Evolutionary conservation across 495 filamentous ascomycete genomes (phyloP).

Genomic region (Aspergillus heteromorphus): DNA sequence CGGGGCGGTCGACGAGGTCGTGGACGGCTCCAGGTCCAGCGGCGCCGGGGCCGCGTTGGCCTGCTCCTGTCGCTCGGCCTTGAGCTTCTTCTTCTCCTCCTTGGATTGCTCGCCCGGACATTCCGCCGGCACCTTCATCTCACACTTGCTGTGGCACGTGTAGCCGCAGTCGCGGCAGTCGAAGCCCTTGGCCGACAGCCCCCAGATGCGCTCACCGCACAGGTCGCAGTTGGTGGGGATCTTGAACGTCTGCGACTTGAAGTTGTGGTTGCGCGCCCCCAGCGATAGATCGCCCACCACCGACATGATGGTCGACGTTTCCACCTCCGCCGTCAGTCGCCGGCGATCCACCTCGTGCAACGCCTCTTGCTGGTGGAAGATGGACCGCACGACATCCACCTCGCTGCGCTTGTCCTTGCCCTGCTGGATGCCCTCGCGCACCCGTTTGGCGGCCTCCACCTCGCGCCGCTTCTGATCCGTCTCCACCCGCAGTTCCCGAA

Average conservation of each 20-base stretch:
- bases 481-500: slow-evolving; percentile 72
- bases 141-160: slow-evolving; percentile 96
- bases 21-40: slow-evolving; percentile 31
- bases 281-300: slow-evolving; percentile 86
- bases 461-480: slow-evolving; percentile 79
- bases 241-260: slow-evolving; percentile 96
- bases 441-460: slow-evolving; percentile 65
- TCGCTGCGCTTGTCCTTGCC: slow-evolving; percentile 83
- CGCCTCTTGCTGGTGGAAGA: slow-evolving; percentile 76
- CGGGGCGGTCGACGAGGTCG: slow-evolving; percentile 36
- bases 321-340: slow-evolving; percentile 82
- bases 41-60: slow-evolving; percentile 52
- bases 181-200: slow-evolving; percentile 89
- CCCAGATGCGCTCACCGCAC: slow-evolving; percentile 95
- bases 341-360: slow-evolving; percentile 83
- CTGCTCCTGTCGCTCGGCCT: slow-evolving; percentile 71
- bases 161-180: slow-evolving; percentile 95
- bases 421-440: slow-evolving; percentile 68
- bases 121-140: slow-evolving; percentile 95
- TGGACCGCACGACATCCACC: slow-evolving; percentile 66
- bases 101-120: slow-evolving; percentile 92
- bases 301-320: slow-evolving; percentile 79
- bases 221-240: slow-evolving; percentile 98
- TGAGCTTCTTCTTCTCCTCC: slow-evolving; percentile 90
- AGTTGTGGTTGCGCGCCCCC: slow-evolving; percentile 89